Percentiles rank a stretch among this genome's conserved stretches.
Evolutionary conservation across 306 rosid genomes (phyloP).

Genomic region (Delonix regia): DNA sequence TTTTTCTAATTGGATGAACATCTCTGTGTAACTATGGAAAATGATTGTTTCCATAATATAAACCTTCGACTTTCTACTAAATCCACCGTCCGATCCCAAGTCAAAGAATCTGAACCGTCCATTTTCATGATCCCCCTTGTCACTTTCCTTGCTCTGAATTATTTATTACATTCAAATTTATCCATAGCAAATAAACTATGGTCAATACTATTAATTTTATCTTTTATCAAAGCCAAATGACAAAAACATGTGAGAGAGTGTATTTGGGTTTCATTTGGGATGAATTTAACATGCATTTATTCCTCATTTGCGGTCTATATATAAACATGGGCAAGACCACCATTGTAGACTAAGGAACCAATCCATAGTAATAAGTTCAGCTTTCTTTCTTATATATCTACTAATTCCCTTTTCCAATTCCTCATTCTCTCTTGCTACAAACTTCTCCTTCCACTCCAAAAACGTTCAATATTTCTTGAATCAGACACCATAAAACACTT

Average conservation of each 20-base stretch:
- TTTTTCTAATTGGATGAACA: background rate
- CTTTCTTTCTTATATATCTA: conserved; percentile 24
- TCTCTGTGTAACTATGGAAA: background rate
- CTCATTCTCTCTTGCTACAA: background rate
- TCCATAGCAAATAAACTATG: background rate
- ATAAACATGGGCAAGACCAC: conserved; percentile 21
- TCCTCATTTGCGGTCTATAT: conserved; percentile 38
- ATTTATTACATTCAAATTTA: background rate
- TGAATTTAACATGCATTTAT: conserved; percentile 41
- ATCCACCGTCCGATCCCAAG: background rate
- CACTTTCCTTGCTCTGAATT: background rate
- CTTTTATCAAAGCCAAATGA: background rate
- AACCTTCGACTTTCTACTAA: no score
- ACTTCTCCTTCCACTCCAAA: background rate
- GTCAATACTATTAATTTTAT: no score
- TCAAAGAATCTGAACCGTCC: conserved; percentile 32
- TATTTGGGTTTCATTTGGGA: conserved; percentile 52
- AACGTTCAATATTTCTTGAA: no score
- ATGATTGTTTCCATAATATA: background rate
- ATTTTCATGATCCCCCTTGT: conserved; percentile 30
- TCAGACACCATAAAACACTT: background rate
- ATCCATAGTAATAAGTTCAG: background rate
- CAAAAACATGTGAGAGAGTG: background rate
- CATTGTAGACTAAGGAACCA: conserved; percentile 33
- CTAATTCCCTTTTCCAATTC: conserved; percentile 22